Base-by-base conservation (phyloP, 192 early-diverging fungal species). In the Linderina pennispora region DNA sequence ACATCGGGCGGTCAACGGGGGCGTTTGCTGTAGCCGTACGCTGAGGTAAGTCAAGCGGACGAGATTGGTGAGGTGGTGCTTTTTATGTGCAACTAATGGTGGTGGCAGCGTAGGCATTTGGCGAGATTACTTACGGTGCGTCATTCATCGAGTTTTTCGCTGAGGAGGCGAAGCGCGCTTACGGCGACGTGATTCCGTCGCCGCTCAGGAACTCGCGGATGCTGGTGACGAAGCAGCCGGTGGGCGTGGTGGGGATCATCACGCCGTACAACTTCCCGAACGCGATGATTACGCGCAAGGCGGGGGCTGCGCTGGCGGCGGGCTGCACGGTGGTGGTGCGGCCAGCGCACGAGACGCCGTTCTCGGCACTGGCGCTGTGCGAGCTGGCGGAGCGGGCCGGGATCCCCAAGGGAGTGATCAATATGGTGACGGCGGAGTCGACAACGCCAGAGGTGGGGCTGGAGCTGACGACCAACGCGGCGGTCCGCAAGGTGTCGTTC, bases 181-280 rank as follows among this genome's bases (percentile, higher is more conserved):
- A 88, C 40, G 92, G 92, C 36, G 86, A 85, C 36, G 59, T 85
- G 3, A 75, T 95, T n/a, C 86, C 86, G 23, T 73, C 80, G 16
- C 63, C 76, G n/a, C 52, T 57, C 10, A 40, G 41, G 13, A 45
- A 49, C 24, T 63, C 82, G 23, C 80, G 87, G 9, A 62, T 82
- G 24, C 25, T 92, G 28, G 76, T 82, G 24, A 72, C 89, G 35
- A 81, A 82, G 36, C 86, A 89, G 53, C 87, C 90, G 1, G 64
- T 91, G 13, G 92, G 92, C 20, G 83, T 85, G 22, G 83, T 77
- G 2, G 80, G 80, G 8, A 61, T 86, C 6, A 73, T 89, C 33
- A 83, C 83, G 10, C 86, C 86, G 11, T 89, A 82, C 78, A 89
- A 94, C 55, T 91, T 90, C 51, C 93, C 93, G 1, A 80, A 62